phyloP scores from a whole-genome alignment of 2,329 filamentous ascomycete genomes.

The Fusarium pseudograminearum region DNA sequence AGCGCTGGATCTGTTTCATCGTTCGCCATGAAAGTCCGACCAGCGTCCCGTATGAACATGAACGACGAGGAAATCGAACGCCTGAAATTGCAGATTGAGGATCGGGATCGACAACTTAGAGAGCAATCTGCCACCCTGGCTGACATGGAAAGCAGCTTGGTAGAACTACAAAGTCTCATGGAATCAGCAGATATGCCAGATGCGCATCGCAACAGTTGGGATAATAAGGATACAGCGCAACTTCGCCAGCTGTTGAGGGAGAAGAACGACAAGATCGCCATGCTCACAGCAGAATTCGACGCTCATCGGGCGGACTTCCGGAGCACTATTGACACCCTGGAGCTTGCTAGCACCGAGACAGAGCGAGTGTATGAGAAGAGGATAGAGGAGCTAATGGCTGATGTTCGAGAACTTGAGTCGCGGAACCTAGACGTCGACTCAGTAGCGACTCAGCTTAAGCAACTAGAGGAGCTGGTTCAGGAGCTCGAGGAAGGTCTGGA shows the following conservation, averaged over 20 bases:
- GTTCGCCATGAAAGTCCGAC: constrained; percentile 65
- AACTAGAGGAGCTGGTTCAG: constrained; percentile 94
- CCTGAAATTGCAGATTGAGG: constrained; percentile 79
- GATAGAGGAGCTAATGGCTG: constrained; percentile 85
- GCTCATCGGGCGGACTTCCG: constrained; percentile 94
- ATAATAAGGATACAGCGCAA: constrained; percentile 79
- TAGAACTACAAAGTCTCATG: constrained; percentile 80
- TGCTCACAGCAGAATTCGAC: constrained; percentile 95
- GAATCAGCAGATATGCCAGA: constrained; percentile 63
- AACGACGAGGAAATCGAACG: constrained; percentile 80
- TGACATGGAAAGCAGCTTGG: constrained; percentile 90
- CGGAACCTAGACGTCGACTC: constrained; percentile 90
- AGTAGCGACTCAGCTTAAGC: constrained; percentile 91
- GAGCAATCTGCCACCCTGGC: constrained; percentile 85
- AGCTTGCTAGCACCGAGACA: constrained; percentile 95
- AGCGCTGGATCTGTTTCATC: constrained; percentile 67
- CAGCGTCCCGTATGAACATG: constrained; percentile 62
- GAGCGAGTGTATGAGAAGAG: constrained; percentile 95
- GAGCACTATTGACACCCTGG: constrained; percentile 95
- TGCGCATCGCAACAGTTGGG: constrained; percentile 62
- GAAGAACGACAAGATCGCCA: constrained; percentile 96
- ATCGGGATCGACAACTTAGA: constrained; percentile 87
- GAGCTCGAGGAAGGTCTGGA: constrained; percentile 97
- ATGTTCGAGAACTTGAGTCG: constrained; percentile 85
- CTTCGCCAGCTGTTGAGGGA: constrained; percentile 87